Base-by-base conservation (phyloP, 2,329 filamentous ascomycete genomes). In the Stemphylium lycopersici region DNA sequence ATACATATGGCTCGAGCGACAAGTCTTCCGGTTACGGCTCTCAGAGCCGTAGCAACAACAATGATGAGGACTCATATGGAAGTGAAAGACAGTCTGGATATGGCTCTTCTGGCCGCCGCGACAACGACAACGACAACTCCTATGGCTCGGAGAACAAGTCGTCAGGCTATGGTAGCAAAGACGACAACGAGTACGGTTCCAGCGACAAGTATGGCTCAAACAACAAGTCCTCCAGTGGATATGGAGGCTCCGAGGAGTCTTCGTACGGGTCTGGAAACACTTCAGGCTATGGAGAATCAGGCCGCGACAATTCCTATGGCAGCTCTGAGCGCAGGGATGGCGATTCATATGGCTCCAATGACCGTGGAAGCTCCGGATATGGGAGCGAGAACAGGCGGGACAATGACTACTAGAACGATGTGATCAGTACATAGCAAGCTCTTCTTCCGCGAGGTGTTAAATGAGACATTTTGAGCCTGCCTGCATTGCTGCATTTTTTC, bases 131-230 rank as follows among this genome's bases (percentile, higher is more conserved):
- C 32, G 53, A 56, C 6, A 41, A 56, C 32, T 48, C 52, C 2
- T 52, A 52, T 13, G 48, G 45, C 11, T 58, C 55, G 6, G 44
- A 39, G 6, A 58, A 58, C 8, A 33, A 48, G 26, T 49, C 52
- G 1, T 48, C 53, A 2, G 29, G 43, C 6, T 56, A 48, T 33
- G 53, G 56, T n/a, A 47, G 37, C 8, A 47, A 16, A 8, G 48
- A 54, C 37, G 33, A 31, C 12, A 50, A 51, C 36, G 36, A 51
- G 10, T 43, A 54, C 15, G 45, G 38, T 15, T 49, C 47, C 4
- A 49, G 20, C 38, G 40, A 49, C 12, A 49, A 49, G 38, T 24
- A 39, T n/a, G 37, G 38, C 26, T 42, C 47, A 3, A 49, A 31
- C 31, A 49, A 49, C 22, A 49, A 49, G 22, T 41, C 42, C 37